Evolutionary conservation across 495 filamentous ascomycete genomes (phyloP).

Genomic region (Penicillium maclennaniae): DNA sequence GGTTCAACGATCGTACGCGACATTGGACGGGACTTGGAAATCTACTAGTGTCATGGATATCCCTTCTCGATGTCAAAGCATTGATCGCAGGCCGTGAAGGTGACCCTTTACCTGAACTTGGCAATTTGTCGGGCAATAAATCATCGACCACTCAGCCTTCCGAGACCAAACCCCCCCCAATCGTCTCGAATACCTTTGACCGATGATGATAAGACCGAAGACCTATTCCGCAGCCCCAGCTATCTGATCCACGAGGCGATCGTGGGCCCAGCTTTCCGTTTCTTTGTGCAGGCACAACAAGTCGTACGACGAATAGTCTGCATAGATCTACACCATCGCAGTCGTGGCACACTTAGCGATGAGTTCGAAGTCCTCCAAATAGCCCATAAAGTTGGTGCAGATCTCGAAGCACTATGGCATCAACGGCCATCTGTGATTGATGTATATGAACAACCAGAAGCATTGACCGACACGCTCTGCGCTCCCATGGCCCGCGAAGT

Average conservation of each 20-base stretch:
- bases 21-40: slow-evolving; percentile 30
- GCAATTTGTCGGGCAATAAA: slow-evolving; percentile 17
- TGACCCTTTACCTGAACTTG: slow-evolving; percentile 35
- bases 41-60: slow-evolving; percentile 35
- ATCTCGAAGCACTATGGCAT: slow-evolving; percentile 40
- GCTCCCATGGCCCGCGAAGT: slow-evolving; percentile 25
- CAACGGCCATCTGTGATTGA: slow-evolving; percentile 33
- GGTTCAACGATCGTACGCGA: slow-evolving; percentile 29
- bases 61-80: slow-evolving; percentile 39
- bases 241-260: slow-evolving; percentile 35
- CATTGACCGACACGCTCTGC: slow-evolving; percentile 24
- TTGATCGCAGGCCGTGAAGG: slow-evolving; percentile 40
- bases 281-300: slow-evolving; percentile 36
- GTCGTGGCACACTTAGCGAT: slow-evolving; percentile 37
- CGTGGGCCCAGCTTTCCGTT: slow-evolving; percentile 34
- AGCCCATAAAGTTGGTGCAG: slow-evolving; percentile 37
- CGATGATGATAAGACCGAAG: slow-evolving; percentile 15
- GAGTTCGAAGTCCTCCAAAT: slow-evolving; percentile 43
- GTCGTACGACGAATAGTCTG: slow-evolving; percentile 36
- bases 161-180: neutral
- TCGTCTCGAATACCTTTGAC: neutral
- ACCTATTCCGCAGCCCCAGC: slow-evolving; percentile 26
- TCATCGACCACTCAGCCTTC: neutral
- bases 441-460: slow-evolving; percentile 28
- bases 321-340: slow-evolving; percentile 42